phyloP scores from a whole-genome alignment of 192 early-diverging fungal species.

The Coemansia sp. region DNA sequence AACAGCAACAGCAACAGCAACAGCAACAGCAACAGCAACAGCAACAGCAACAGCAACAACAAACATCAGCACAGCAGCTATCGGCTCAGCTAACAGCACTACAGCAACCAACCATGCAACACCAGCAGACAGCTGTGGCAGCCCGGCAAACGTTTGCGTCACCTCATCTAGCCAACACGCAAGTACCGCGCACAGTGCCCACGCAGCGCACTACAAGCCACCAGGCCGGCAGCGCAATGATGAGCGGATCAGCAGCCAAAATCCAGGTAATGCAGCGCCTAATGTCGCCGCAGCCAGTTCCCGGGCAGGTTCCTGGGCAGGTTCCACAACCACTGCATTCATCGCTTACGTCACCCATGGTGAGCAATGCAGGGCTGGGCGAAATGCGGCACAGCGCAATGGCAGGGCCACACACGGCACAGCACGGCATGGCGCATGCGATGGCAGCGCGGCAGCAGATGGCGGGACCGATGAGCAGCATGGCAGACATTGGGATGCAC shows the following conservation, averaged over 20 bases:
- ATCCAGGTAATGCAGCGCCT: slow-evolving; percentile 29
- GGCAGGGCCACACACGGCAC: slow-evolving; percentile 1
- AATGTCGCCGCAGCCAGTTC: slow-evolving; percentile 32
- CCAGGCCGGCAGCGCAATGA: slow-evolving; percentile 1
- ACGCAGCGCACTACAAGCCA: slow-evolving; percentile 27
- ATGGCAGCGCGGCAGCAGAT: neutral
- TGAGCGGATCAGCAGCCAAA: slow-evolving; percentile 1
- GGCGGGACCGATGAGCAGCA: slow-evolving; percentile 6
- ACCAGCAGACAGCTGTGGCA: slow-evolving; percentile 6
- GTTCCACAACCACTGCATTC: neutral
- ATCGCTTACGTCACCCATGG: slow-evolving; percentile 25
- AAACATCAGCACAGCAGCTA: neutral
- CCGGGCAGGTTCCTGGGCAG: neutral
- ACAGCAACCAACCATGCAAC: neutral
- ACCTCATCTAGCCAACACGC: slow-evolving; percentile 15
- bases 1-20: neutral
- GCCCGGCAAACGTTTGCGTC: slow-evolving; percentile 19
- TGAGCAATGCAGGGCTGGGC: slow-evolving; percentile 7
- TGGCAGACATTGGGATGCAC: slow-evolving; percentile 21
- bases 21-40: slow-evolving; percentile 14
- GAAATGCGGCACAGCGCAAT: slow-evolving; percentile 1
- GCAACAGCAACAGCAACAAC: neutral
- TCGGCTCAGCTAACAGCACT: neutral
- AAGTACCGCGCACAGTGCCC: slow-evolving; percentile 28
- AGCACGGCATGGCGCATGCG: slow-evolving; percentile 5